Conservation (phyloP, 2,329 filamentous ascomycete species). For the Tolypocladium nubicola region DNA sequence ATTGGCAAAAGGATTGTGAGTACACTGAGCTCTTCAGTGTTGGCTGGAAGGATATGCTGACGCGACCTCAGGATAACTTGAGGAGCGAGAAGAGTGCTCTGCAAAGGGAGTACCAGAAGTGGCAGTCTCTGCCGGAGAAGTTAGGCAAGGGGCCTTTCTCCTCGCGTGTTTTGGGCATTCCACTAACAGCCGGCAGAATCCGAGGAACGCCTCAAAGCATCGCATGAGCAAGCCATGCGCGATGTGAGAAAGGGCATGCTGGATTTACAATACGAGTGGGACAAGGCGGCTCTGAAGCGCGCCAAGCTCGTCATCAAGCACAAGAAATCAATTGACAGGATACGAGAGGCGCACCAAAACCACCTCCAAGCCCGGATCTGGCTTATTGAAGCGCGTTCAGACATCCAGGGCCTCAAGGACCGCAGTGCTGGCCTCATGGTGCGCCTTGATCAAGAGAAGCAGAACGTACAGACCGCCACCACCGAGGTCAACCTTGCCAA, state of each 20-base stretch:
- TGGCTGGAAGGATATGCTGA: conserved; percentile 7
- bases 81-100: conserved; percentile 54
- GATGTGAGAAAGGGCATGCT: conserved; percentile 27
- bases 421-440: conserved; percentile 51
- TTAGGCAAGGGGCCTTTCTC: conserved; percentile 42
- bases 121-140: conserved; percentile 57
- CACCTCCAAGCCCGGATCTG: conserved; percentile 61
- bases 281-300: conserved; percentile 44
- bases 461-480: conserved; percentile 21
- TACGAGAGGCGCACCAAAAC: conserved; percentile 52
- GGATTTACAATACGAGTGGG: conserved; percentile 42
- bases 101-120: conserved; percentile 56
- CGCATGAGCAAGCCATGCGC: conserved; percentile 19
- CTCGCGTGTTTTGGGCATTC: background rate
- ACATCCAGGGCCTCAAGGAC: conserved; percentile 56
- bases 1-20: conserved; percentile 28
- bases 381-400: conserved; percentile 72
- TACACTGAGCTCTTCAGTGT: background rate
- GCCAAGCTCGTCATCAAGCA: conserved; percentile 40
- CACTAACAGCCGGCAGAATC: conserved; percentile 19
- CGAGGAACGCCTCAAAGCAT: conserved; percentile 21
- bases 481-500: conserved; percentile 26
- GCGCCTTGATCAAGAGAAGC: conserved; percentile 35
- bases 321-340: conserved; percentile 48
- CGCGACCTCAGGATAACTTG: conserved; percentile 31